phyloP scores from a whole-genome alignment of 2,329 filamentous ascomycete genomes.

The Rhexocercosporidium sp. region DNA sequence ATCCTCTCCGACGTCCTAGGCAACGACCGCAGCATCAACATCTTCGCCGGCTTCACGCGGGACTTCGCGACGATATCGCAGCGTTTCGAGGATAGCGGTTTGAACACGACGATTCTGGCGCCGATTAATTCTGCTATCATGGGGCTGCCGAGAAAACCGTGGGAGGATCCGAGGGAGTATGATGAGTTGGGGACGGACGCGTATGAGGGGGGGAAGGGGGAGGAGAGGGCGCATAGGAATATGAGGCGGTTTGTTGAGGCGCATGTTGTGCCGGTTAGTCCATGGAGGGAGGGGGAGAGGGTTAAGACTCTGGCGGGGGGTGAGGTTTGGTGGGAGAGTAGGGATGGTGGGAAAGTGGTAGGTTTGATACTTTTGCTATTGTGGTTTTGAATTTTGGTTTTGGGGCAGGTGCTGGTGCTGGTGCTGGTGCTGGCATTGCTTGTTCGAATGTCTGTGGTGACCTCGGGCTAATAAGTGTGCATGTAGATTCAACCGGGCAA shows the following conservation, averaged over 20 bases:
- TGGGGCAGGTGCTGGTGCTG: neutral
- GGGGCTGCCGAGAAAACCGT: conserved; percentile 80
- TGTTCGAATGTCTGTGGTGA: neutral
- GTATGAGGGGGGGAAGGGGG: conserved; percentile 77
- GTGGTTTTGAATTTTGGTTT: neutral
- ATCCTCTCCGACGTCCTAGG: conserved; percentile 86
- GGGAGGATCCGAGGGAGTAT: conserved; percentile 81
- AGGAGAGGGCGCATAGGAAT: conserved; percentile 78
- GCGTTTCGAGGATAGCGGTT: conserved; percentile 68
- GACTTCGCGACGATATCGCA: conserved; percentile 72
- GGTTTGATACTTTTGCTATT: conserved; percentile 41
- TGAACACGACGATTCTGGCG: conserved; percentile 85
- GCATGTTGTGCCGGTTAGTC: conserved; percentile 76
- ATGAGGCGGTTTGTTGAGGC: conserved; percentile 82
- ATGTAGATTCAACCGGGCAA: conserved; percentile 76
- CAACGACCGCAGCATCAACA: conserved; percentile 77
- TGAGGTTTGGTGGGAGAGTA: conserved; percentile 83
- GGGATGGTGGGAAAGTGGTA: conserved; percentile 69
- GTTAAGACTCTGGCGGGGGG: conserved; percentile 69
- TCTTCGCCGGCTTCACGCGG: conserved; percentile 82
- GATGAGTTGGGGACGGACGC: conserved; percentile 67
- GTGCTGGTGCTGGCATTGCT: neutral
- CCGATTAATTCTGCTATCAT: conserved; percentile 85
- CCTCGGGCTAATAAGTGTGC: neutral
- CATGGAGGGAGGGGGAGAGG: conserved; percentile 74